Conservation (phyloP, 495 filamentous ascomycete species). For the Podospora australis region DNA sequence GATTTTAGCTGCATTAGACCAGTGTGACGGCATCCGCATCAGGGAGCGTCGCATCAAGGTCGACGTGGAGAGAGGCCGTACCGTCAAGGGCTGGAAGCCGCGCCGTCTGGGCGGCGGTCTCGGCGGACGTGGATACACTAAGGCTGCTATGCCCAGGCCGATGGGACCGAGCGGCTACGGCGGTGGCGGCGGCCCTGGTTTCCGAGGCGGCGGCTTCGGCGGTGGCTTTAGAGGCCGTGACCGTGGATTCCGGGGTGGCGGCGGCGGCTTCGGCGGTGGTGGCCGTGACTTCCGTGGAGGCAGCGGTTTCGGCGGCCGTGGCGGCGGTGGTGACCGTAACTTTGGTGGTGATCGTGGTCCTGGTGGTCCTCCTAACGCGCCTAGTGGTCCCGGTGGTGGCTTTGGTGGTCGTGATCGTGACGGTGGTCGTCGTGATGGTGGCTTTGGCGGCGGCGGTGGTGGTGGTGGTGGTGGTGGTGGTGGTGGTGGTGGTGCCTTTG, state of each 20-base stretch:
- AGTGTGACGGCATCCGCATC: constrained; percentile 80
- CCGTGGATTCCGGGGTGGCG: constrained; percentile 53
- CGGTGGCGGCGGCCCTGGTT: constrained; percentile 55
- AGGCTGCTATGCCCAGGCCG: constrained; percentile 67
- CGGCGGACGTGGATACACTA: constrained; percentile 89
- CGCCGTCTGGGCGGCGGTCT: constrained; percentile 87
- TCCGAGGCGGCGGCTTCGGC: constrained; percentile 49
- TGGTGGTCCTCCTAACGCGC: constrained; percentile 27
- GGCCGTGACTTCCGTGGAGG: constrained; percentile 45
- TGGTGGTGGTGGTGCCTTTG: constrained; percentile 53
- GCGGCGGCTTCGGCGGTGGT: constrained; percentile 43
- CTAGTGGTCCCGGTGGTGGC: constrained; percentile 34
- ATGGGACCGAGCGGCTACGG: constrained; percentile 65
- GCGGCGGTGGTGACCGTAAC: constrained; percentile 49
- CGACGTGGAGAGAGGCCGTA: constrained; percentile 93
- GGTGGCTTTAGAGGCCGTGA: constrained; percentile 44
- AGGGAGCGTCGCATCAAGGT: constrained; percentile 87
- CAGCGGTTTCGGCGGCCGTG: constrained; percentile 55
- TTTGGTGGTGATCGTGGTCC: constrained; percentile 47
- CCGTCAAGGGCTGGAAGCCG: constrained; percentile 90
- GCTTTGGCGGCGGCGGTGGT: constrained; percentile 47
- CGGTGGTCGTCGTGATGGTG: constrained; percentile 39
- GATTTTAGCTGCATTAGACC: constrained; percentile 51
- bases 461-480: constrained; percentile 35
- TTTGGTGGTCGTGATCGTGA: constrained; percentile 33